These are phyloP conservation scores for Pseudogymnoascus pannorum DNA, from an alignment of 2,329 filamentous ascomycete species.

Conservation along the genomic window DNA sequence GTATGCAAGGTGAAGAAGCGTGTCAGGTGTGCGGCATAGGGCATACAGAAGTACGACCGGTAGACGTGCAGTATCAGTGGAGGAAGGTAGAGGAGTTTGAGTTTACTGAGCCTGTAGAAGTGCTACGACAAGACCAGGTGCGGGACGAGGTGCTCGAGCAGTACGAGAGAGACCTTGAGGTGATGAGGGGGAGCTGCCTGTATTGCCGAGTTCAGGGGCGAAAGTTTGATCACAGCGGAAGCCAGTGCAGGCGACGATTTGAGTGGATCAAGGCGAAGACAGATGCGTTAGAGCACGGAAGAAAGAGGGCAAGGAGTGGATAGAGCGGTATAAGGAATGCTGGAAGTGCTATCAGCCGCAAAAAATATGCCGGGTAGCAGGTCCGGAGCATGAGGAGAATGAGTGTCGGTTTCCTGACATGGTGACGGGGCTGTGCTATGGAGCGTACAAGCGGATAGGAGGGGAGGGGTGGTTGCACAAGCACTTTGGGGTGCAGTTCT, in stretches of 20 bases:
- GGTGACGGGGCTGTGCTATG: neutral
- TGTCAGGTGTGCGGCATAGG: slow-evolving; percentile 1
- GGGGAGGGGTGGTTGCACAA: neutral
- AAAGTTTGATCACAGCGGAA: neutral
- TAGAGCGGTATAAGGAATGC: neutral
- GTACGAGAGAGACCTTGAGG: slow-evolving; percentile 11
- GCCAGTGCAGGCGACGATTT: neutral
- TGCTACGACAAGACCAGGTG: slow-evolving; percentile 10
- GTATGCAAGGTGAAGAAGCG: slow-evolving; percentile 2
- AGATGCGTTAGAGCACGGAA: neutral
- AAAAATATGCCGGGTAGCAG: neutral
- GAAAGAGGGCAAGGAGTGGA: slow-evolving; percentile 1
- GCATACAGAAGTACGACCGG: neutral
- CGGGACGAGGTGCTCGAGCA: slow-evolving; percentile 1
- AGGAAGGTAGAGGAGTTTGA: neutral
- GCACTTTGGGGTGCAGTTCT: neutral
- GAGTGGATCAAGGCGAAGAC: slow-evolving; percentile 1
- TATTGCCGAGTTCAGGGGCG: neutral
- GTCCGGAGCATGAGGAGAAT: neutral
- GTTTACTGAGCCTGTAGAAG: slow-evolving; percentile 8
- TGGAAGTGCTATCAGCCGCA: slow-evolving; percentile 9
- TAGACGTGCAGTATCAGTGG: neutral
- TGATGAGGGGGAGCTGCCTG: slow-evolving; percentile 7
- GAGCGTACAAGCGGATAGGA: neutral
- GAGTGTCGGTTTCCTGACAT: neutral